Percentiles rank a stretch among this genome's conserved stretches.
Conservation (phyloP, 1,284 basidiomycete genomes). For the Xanthoconium separans region DNA sequence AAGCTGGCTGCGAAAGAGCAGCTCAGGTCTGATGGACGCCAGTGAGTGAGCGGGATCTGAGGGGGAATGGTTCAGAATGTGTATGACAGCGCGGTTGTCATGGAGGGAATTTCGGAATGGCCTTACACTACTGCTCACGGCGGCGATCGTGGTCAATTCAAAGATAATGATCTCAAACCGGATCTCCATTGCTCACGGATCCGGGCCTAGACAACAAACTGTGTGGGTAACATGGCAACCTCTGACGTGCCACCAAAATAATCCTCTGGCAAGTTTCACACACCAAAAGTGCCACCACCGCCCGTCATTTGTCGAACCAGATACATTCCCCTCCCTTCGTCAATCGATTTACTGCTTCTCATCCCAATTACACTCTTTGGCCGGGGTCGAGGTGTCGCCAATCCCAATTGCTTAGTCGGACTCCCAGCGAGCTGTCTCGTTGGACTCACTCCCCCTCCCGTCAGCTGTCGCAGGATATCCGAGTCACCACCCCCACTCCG, state of each 20-base stretch:
- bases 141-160: background rate
- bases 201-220: background rate
- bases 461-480: constrained; percentile 56
- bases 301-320: constrained; percentile 73
- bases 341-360: constrained; percentile 52
- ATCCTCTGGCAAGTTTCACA: constrained; percentile 15
- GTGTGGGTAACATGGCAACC: constrained; percentile 26
- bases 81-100: constrained; percentile 11
- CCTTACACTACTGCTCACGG: background rate
- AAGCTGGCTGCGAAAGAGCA: constrained; percentile 7
- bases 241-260: background rate
- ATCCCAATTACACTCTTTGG: constrained; percentile 67
- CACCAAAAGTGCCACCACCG: constrained; percentile 31
- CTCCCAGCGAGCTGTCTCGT: constrained; percentile 51
- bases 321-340: constrained; percentile 66
- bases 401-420: constrained; percentile 56
- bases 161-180: constrained; percentile 8
- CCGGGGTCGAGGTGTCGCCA: constrained; percentile 39
- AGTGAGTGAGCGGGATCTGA: background rate
- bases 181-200: constrained; percentile 2
- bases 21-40: constrained; percentile 8
- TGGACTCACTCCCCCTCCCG: constrained; percentile 64
- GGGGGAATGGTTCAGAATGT: background rate
- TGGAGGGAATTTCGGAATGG: background rate
- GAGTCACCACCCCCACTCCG: constrained; percentile 45